Percentiles rank a stretch among this genome's conserved stretches.
Conservation (phyloP, 208 protist species). For the Wallacemonas sp. region DNA sequence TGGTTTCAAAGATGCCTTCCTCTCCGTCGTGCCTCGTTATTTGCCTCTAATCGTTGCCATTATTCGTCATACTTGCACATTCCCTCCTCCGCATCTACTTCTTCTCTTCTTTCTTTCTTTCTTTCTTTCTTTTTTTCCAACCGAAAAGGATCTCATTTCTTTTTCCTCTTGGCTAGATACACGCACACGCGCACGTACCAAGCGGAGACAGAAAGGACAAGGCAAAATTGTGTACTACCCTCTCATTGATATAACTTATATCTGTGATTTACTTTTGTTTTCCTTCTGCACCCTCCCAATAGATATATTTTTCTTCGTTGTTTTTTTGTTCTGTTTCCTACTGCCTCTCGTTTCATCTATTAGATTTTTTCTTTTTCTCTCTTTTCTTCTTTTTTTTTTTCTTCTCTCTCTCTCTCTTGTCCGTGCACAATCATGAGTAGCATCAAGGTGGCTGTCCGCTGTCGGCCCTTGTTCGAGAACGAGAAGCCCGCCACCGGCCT, state of each 20-base stretch:
- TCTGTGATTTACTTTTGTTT: too few relatives aligned
- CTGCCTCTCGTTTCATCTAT: slow-evolving; percentile 1
- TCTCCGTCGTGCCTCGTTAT: too few relatives aligned
- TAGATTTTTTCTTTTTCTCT: slow-evolving; percentile 11
- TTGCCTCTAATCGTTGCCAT: slow-evolving; percentile 1
- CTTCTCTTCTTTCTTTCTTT: slow-evolving; percentile 9
- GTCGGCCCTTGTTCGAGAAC: slow-evolving; percentile 78
- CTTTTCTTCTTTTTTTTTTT: slow-evolving; percentile 1
- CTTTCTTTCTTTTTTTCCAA: slow-evolving; percentile 1
- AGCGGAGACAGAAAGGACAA: too few relatives aligned
- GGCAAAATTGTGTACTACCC: too few relatives aligned
- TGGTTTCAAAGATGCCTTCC: too few relatives aligned
- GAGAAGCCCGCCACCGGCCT: slow-evolving; percentile 75
- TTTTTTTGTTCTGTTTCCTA: too few relatives aligned
- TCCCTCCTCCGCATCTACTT: not conserved
- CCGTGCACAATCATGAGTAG: slow-evolving; percentile 51
- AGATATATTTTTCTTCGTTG: too few relatives aligned
- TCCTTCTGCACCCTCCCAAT: too few relatives aligned
- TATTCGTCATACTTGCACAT: not conserved
- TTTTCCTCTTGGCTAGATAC: not conserved
- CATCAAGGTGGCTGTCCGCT: slow-evolving; percentile 89
- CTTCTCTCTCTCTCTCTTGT: not conserved
- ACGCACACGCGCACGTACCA: slow-evolving; percentile 4
- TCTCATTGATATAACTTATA: too few relatives aligned
- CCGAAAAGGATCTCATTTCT: not conserved